Conservation (phyloP, 768 basidiomycete species). For the Jaapia argillacea region DNA sequence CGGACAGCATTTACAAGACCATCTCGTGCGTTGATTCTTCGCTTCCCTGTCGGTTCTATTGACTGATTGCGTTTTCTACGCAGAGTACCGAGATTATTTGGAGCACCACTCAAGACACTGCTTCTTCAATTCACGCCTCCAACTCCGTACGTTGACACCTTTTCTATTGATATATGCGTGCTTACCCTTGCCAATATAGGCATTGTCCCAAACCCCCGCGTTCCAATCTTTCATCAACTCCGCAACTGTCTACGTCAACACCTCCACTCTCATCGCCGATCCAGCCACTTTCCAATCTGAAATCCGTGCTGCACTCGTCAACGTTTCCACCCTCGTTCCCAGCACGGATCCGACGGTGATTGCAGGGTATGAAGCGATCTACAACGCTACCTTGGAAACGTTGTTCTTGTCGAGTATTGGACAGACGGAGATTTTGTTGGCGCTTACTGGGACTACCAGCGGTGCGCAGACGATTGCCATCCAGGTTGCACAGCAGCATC, state of each 20-base stretch:
- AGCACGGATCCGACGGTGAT: conserved; percentile 33
- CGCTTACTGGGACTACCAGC: conserved; percentile 27
- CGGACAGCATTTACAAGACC: conserved; percentile 51
- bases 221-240: conserved; percentile 55
- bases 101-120: conserved; percentile 27
- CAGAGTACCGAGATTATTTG: conserved; percentile 28
- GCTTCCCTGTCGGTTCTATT: too few relatives aligned
- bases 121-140: conserved; percentile 22
- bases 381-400: conserved; percentile 30
- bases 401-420: conserved; percentile 33
- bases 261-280: conserved; percentile 30
- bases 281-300: conserved; percentile 23
- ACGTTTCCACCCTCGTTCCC: conserved; percentile 29
- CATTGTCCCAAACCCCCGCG: conserved; percentile 11
- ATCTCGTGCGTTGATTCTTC: conserved; percentile 25
- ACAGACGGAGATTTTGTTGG: conserved; percentile 46
- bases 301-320: conserved; percentile 22
- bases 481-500: too few relatives aligned
- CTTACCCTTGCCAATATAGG: too few relatives aligned
- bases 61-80: not conserved
- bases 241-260: conserved; percentile 51
- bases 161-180: too few relatives aligned
- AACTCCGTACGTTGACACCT: too few relatives aligned
- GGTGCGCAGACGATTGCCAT: conserved; percentile 51
- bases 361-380: conserved; percentile 47